A percentile compares a stretch with the other conserved stretches of the same genome.
Conservation (phyloP, 2,329 filamentous ascomycete species). For the Parastagonospora avenae region DNA sequence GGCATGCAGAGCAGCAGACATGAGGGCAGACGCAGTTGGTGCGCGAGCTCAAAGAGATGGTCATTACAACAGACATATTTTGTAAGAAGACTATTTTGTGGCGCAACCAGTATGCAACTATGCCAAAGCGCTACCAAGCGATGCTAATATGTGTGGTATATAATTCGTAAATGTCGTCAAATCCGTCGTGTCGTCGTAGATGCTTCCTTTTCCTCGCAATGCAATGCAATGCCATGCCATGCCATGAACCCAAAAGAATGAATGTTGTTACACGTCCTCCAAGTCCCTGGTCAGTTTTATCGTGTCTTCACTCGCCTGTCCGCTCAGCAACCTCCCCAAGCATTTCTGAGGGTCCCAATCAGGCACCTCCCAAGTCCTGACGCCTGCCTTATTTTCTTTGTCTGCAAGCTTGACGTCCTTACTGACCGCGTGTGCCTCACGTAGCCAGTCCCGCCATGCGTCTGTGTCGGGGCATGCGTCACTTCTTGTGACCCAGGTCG, state of each 20-base stretch:
- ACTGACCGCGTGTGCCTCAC: constrained; percentile 35
- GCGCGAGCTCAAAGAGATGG: not conserved
- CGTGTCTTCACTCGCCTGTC: constrained; percentile 21
- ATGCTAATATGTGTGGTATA: not conserved
- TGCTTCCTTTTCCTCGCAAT: not conserved
- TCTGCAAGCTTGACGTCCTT: constrained; percentile 18
- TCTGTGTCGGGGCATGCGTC: constrained; percentile 49
- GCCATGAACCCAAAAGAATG: constrained; percentile 9
- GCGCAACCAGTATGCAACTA: constrained; percentile 7
- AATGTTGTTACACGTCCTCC: constrained; percentile 21
- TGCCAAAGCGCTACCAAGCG: not conserved
- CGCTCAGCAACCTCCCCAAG: constrained; percentile 24
- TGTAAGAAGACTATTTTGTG: not conserved
- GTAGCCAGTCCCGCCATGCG: constrained; percentile 51
- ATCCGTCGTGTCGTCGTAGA: not conserved
- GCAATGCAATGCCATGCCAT: not conserved
- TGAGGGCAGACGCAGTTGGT: no score
- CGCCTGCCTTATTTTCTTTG: constrained; percentile 5
- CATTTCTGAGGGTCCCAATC: constrained; percentile 39
- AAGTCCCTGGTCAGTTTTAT: constrained; percentile 16
- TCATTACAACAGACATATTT: not conserved
- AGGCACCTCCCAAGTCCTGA: constrained; percentile 41
- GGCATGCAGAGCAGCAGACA: no score
- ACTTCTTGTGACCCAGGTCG: constrained; percentile 50
- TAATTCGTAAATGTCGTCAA: not conserved